Evolutionary conservation across 2,329 filamentous ascomycete species (phyloP), one percentile per base, ranked within the genome.

Genomic region (Calonectria leucothoes): DNA sequence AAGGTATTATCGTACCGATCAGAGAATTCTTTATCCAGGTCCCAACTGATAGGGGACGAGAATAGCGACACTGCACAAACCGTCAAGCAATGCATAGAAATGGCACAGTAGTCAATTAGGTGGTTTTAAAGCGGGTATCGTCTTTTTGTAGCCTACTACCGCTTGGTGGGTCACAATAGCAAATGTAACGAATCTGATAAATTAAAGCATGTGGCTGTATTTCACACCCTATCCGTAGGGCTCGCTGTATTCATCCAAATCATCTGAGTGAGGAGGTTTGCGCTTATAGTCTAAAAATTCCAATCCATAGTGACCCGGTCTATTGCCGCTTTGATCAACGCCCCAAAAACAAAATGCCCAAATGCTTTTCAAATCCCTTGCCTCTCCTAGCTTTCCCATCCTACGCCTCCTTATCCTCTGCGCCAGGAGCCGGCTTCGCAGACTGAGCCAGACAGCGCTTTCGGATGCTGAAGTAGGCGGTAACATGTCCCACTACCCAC

Each of bases 401-500:
- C 15, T 51, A 51, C 5, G 27, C 48, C 15, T 51, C 20, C 6
- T 51, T 51, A 17, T 6, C 25, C 5, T 51, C 48, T 14, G 27
- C 48, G 5, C 17, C 12, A 14, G 48, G 17, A 51, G 23, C 25
- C 25, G 12, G 48, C 15, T 25, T 25, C 48, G 14, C 48, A 51
- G 48, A 27, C 12, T 51, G 48, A 29, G 66, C 76, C 48, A 77
- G 17, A 10, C 77, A 79, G 25, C 77, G 71, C 75, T 81, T 81
- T 42, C 76, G 73, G 4, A 81, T 74, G 15, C 78, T 75, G 15
- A 81, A 81, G 35, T 66, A 80, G 0, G 75, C 70, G 0, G 67
- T 70, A 1, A 80, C 73, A n/a, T 81, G 79, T 2, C 75, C 79
- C 1, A 77, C 73, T 14, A 86, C 27, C 77, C 83, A 86, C 81